phyloP scores from a whole-genome alignment of 768 basidiomycete genomes.

The Podaxis rugospora region DNA sequence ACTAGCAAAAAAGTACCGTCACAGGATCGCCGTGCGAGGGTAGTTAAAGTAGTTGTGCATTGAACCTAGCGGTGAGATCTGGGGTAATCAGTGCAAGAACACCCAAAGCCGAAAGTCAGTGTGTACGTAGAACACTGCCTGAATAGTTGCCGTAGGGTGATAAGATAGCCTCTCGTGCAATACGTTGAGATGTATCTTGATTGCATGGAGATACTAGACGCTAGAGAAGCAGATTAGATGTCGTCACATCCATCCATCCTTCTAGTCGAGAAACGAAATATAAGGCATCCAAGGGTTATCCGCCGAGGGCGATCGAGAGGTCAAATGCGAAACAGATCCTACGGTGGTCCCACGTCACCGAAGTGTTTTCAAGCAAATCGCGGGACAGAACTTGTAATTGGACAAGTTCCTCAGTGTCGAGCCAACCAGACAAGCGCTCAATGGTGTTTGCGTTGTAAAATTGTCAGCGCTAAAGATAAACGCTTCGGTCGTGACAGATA shows the following conservation, averaged over 20 bases:
- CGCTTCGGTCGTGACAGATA: not conserved
- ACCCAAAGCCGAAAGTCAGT: not conserved
- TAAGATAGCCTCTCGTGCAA: not conserved
- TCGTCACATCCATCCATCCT: conserved; percentile 1
- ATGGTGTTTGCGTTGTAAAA: not conserved
- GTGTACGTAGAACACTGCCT: not conserved
- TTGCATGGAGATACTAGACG: not conserved
- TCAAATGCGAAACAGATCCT: not conserved
- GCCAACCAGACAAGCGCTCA: not conserved
- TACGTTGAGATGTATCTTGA: not conserved
- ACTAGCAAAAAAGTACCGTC: conserved; percentile 1
- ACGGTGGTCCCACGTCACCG: not conserved
- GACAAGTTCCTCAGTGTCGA: not conserved
- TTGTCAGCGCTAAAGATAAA: not conserved
- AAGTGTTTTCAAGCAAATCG: not conserved
- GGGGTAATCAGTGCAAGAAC: not conserved
- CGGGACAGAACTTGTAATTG: not conserved
- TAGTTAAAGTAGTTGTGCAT: not conserved
- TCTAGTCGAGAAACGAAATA: not conserved
- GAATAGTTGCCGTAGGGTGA: not conserved
- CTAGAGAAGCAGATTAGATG: conserved; percentile 4
- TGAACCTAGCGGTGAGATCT: not conserved
- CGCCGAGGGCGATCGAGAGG: not conserved
- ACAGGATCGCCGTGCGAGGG: not conserved
- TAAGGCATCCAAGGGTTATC: not conserved